Percentiles rank a stretch among this genome's conserved stretches.
These are phyloP conservation scores for Thermothielavioides terrestris DNA, from an alignment of 495 filamentous ascomycete genomes.

Conservation along the genomic window DNA sequence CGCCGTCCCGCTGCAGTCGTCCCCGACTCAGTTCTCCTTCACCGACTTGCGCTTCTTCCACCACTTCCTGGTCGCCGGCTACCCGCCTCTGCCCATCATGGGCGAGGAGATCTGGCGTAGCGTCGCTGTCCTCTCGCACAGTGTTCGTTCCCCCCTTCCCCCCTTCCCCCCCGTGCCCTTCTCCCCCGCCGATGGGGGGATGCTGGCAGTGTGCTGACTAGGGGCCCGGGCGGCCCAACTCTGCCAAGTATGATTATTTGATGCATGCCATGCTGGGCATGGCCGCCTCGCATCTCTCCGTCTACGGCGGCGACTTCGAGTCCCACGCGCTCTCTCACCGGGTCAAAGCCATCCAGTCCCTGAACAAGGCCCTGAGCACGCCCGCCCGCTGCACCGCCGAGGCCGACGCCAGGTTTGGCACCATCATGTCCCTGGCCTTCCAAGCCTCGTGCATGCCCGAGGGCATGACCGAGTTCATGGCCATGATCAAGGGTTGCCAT, in stretches of 20 bases:
- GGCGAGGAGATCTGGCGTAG: constrained; percentile 43
- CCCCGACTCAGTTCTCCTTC: constrained; percentile 28
- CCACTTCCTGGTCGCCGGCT: constrained; percentile 46
- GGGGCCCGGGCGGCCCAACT: no score
- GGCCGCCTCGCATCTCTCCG: constrained; percentile 38
- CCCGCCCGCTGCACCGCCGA: constrained; percentile 27
- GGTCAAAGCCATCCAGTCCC: constrained; percentile 39
- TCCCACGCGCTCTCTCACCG: constrained; percentile 36
- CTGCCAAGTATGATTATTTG: constrained; percentile 36
- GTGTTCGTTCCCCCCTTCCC: constrained; percentile 29
- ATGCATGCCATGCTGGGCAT: constrained; percentile 46
- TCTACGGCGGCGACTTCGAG: constrained; percentile 19
- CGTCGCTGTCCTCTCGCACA: constrained; percentile 39
- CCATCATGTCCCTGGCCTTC: constrained; percentile 44
- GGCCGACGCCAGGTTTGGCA: constrained; percentile 41
- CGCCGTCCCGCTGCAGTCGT: constrained; percentile 8
- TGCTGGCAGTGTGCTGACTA: no score
- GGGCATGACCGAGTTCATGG: constrained; percentile 46
- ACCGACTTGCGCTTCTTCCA: constrained; percentile 49
- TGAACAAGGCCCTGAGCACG: constrained; percentile 32
- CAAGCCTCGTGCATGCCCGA: constrained; percentile 47
- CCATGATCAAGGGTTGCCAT: constrained; percentile 46
- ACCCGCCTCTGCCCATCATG: constrained; percentile 46
- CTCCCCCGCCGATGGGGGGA: no score
- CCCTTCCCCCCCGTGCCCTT: no score